A percentile compares a stretch with the other conserved stretches of the same genome.
Conservation (phyloP, 768 basidiomycete species). For the Fomitopsis serialis region DNA sequence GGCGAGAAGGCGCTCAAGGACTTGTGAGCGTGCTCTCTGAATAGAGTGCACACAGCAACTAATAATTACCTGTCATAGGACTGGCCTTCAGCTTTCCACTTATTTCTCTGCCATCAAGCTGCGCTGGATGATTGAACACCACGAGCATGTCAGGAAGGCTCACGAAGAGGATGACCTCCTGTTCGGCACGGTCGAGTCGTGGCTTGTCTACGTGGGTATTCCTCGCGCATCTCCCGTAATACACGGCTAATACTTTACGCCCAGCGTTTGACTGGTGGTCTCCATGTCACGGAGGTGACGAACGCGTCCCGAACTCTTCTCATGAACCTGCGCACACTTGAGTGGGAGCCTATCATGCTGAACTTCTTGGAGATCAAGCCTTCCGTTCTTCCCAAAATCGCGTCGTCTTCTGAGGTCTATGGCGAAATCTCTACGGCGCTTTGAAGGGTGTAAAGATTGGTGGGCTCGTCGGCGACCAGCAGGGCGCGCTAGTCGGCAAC, state of each 20-base stretch:
- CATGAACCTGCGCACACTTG: conserved; percentile 72
- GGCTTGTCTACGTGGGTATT: conserved; percentile 78
- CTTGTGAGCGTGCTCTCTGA: conserved; percentile 42
- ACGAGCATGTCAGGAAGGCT: conserved; percentile 68
- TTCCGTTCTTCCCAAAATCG: conserved; percentile 80
- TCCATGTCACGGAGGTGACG: conserved; percentile 89
- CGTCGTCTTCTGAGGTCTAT: conserved; percentile 90
- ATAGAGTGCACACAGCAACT: neutral
- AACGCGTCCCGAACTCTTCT: conserved; percentile 97
- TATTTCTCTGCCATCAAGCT: conserved; percentile 98
- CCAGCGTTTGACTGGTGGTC: conserved; percentile 83
- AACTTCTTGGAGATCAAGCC: conserved; percentile 80
- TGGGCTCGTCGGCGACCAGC: conserved; percentile 97
- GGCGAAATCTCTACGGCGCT: conserved; percentile 67
- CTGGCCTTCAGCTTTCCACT: conserved; percentile 91
- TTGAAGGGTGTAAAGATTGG: conserved; percentile 79
- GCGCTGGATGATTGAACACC: conserved; percentile 93
- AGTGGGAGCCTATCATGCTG: conserved; percentile 81
- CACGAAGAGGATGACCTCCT: conserved; percentile 76
- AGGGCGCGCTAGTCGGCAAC: conserved; percentile 94
- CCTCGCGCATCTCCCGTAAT: neutral
- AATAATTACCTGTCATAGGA: conserved; percentile 21
- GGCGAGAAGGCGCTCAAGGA: conserved; percentile 59
- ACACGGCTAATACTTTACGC: neutral
- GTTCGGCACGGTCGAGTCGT: conserved; percentile 96